Base-by-base conservation (phyloP, 495 filamentous ascomycete species). In the Penicillium waksmanii region DNA sequence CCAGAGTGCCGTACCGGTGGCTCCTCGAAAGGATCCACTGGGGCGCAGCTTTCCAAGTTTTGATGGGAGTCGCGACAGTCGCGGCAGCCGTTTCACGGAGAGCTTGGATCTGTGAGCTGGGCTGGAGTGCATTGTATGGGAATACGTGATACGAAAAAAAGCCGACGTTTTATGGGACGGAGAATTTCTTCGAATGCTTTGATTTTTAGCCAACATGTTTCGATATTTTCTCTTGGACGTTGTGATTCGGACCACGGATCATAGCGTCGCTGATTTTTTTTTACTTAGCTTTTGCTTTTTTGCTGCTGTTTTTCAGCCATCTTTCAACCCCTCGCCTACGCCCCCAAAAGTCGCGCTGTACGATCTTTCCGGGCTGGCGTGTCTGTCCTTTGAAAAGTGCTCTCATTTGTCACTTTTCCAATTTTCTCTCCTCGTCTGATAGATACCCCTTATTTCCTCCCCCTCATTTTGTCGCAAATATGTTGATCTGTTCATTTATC, bases 31-130 rank as follows among this genome's bases (percentile, higher is more conserved):
- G 23, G 81, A 84, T 52, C 68, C 71, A 42, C 51, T 85, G n/a
- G 83, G 83, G 34, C 76, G 83, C 47, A 85, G 80, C 58, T 77
- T 80, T 73, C 77, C 80, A 5, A 81, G 80, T 51, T 73, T 74
- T 33, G 82, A 85, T 64, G 82, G 83, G 23, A 84, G 82, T 60
- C 75, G 81, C 55, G 71, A 80, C 34, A 85, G 82, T 60, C 78
- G 81, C 55, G 71, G 80, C 33, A 85, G 82, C 60, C 78, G 80
- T 44, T 86, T 86, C 62, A 82, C 81, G 36, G 83, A 86, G 63
- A 75, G 74, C 36, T 40, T 72, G 12, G 69, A 72, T 53, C 40
- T 64, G 56, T 65, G 51, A 71, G 50, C 27, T 8, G 27, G 8
- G 27, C 27, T 31, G 27, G 27, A 31, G 27, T 31, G 27, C 27